These are phyloP conservation scores for Aspergillus latus DNA, from an alignment of 2,329 filamentous ascomycete genomes.

Conservation along the genomic window DNA sequence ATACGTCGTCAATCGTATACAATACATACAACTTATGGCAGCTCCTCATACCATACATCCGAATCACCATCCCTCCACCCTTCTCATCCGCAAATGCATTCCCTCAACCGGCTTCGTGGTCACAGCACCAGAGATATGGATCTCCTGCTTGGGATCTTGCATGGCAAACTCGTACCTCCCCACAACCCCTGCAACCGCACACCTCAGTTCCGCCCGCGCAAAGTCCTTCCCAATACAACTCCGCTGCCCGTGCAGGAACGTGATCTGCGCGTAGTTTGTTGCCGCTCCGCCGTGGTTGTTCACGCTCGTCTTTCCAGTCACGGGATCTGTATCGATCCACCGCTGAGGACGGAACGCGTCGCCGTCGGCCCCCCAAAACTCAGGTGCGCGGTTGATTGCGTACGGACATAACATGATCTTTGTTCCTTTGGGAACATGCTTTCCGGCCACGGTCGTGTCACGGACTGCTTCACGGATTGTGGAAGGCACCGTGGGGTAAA, in stretches of 20 bases:
- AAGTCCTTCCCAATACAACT: constrained; percentile 45
- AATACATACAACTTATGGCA: background rate
- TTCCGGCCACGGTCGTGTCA: constrained; percentile 59
- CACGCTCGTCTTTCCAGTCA: constrained; percentile 51
- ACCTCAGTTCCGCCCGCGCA: constrained; percentile 43
- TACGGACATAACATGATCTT: constrained; percentile 64
- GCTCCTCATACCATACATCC: background rate
- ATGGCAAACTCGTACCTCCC: constrained; percentile 37
- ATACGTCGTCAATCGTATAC: constrained; percentile 4
- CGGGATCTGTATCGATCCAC: constrained; percentile 59
- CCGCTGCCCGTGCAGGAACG: constrained; percentile 41
- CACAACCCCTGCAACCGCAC: constrained; percentile 41
- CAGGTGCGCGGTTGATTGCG: constrained; percentile 68
- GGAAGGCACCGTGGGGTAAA: constrained; percentile 42
- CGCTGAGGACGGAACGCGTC: constrained; percentile 73
- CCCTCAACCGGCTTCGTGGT: constrained; percentile 43
- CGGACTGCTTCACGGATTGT: constrained; percentile 43
- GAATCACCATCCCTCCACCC: constrained; percentile 34
- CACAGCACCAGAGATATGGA: constrained; percentile 38
- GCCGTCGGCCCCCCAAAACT: constrained; percentile 74
- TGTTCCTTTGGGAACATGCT: constrained; percentile 68
- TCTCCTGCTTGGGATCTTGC: constrained; percentile 38
- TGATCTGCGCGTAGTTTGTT: constrained; percentile 42
- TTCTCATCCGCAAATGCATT: constrained; percentile 37
- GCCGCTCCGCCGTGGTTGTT: constrained; percentile 54